phyloP scores from a whole-genome alignment of 805 yeast species.

The Ogataea thermomethanolica region DNA sequence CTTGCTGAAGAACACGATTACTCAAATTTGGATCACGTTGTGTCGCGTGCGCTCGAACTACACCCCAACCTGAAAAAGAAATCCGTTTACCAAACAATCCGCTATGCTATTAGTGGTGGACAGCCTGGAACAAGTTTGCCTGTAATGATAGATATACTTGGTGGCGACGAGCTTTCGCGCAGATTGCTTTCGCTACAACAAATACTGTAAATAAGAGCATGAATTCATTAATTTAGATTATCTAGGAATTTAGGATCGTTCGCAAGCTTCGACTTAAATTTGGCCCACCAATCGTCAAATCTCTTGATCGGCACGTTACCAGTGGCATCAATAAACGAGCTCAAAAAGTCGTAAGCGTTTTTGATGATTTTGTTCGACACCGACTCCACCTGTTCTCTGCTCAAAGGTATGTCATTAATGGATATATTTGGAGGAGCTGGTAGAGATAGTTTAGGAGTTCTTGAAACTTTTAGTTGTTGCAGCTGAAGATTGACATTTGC shows the following conservation, averaged over 20 bases:
- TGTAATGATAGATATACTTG: conserved; percentile 52
- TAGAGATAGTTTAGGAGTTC: conserved; percentile 26
- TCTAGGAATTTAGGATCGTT: conserved; percentile 84
- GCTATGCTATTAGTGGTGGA: conserved; percentile 70
- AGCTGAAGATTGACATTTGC: conserved; percentile 60
- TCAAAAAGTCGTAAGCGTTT: conserved; percentile 86
- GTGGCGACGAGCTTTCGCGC: conserved; percentile 35
- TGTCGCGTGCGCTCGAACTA: conserved; percentile 2
- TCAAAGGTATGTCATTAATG: conserved; percentile 23
- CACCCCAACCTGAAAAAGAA: conserved; percentile 32
- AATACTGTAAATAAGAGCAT: not conserved
- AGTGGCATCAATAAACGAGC: conserved; percentile 76
- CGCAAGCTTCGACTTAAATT: conserved; percentile 68
- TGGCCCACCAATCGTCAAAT: conserved; percentile 95
- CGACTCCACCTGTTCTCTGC: conserved; percentile 39
- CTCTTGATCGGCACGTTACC: conserved; percentile 85
- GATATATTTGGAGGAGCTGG: conserved; percentile 31
- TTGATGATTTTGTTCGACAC: conserved; percentile 85
- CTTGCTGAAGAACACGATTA: conserved; percentile 8
- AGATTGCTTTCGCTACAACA: not conserved
- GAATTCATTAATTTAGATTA: conserved; percentile 29
- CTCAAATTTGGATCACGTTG: conserved; percentile 10
- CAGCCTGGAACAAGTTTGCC: conserved; percentile 69
- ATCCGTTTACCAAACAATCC: conserved; percentile 50
- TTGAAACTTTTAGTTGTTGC: conserved; percentile 26